Percentiles rank a stretch among this genome's conserved stretches.
Conservation (phyloP, 805 yeast genomes). For the Candida qinlingensis region DNA sequence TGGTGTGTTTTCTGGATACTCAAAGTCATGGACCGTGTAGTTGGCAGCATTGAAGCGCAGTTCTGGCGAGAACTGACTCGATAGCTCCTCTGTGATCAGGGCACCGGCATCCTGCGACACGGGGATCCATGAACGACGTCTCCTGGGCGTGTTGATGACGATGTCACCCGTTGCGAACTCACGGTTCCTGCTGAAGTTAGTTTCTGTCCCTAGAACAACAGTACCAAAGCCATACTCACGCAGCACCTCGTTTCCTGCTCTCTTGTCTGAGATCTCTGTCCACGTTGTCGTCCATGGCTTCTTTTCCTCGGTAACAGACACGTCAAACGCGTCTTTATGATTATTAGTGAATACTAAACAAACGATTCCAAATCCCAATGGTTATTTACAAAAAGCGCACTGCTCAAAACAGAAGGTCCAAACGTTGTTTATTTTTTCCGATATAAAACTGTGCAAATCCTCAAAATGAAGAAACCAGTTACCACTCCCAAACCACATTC, state of each 20-base stretch:
- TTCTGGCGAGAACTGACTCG: constrained; percentile 8
- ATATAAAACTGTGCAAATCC: no score
- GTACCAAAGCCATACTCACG: not conserved
- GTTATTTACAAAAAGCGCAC: not conserved
- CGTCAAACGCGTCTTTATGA: not conserved
- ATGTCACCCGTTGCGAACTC: constrained; percentile 10
- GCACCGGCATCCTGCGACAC: constrained; percentile 18
- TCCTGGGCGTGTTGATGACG: constrained; percentile 11
- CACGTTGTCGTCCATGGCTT: constrained; percentile 3
- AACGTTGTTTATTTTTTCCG: not conserved
- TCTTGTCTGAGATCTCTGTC: constrained; percentile 15
- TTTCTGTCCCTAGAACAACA: not conserved
- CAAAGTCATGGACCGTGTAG: not conserved
- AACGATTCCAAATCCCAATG: no score
- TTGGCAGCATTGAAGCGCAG: not conserved
- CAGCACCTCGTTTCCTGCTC: constrained; percentile 17
- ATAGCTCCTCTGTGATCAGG: constrained; percentile 15
- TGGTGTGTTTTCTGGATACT: not conserved
- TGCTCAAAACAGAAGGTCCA: not conserved
- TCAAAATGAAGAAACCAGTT: no score
- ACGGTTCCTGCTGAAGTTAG: constrained; percentile 2
- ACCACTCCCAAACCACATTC: no score
- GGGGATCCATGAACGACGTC: constrained; percentile 10
- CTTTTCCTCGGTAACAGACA: no score
- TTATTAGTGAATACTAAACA: no score